Evolutionary conservation across 2,329 filamentous ascomycete genomes (phyloP).

Genomic region (Coniochaeta pulveracea): DNA sequence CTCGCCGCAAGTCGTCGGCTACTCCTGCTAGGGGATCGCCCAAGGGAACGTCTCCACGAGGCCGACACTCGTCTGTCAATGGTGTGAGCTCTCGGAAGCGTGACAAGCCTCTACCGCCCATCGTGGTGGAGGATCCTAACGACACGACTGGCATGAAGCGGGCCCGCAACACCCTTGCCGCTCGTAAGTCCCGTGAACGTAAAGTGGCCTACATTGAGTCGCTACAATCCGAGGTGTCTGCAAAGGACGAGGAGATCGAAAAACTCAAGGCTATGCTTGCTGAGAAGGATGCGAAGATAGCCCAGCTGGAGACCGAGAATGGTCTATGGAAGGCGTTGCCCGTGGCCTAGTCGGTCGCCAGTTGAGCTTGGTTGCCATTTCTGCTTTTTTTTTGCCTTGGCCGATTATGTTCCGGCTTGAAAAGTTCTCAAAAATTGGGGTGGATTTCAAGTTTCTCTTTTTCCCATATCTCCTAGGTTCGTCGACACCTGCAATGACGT

Average conservation of each 20-base stretch:
- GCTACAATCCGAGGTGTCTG: too few species aligned
- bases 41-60: conserved; percentile 12
- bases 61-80: conserved; percentile 55
- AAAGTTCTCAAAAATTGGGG: too few species aligned
- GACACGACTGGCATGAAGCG: conserved; percentile 83
- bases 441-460: conserved; percentile 1
- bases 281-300: conserved; percentile 65
- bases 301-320: conserved; percentile 53
- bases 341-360: conserved; percentile 13
- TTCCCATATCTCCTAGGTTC: too few species aligned
- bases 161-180: conserved; percentile 84
- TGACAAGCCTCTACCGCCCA: conserved; percentile 69
- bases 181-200: conserved; percentile 82
- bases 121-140: conserved; percentile 60
- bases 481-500: too few species aligned
- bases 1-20: too few species aligned
- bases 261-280: too few species aligned
- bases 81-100: conserved; percentile 66
- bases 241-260: too few species aligned
- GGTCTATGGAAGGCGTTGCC: conserved; percentile 54
- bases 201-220: conserved; percentile 69
- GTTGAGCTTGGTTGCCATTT: neutral
- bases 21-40: too few species aligned
- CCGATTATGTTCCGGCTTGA: conserved; percentile 4
- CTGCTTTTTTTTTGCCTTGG: conserved; percentile 5